phyloP scores from a whole-genome alignment of 2,329 filamentous ascomycete species.

The Cladosporium sp. region DNA sequence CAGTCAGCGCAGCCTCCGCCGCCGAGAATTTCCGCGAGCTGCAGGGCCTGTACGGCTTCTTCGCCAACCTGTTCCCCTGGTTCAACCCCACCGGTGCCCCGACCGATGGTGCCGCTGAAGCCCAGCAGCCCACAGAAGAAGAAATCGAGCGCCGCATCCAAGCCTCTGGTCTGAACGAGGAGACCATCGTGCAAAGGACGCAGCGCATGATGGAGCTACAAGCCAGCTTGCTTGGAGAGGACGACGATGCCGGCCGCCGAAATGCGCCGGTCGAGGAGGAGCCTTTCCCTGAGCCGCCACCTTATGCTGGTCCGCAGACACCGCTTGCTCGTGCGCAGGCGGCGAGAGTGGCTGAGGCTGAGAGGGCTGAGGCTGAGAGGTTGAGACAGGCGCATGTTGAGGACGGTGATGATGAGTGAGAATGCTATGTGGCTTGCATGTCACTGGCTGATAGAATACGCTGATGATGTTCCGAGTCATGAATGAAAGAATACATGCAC shows the following conservation, averaged over 20 bases:
- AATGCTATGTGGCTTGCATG: not conserved
- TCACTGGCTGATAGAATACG: not conserved
- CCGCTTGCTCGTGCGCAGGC: slow-evolving; percentile 14
- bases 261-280: not conserved
- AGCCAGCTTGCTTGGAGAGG: slow-evolving; percentile 30
- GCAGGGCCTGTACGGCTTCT: slow-evolving; percentile 34
- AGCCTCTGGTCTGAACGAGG: slow-evolving; percentile 31
- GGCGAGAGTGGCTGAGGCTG: slow-evolving; percentile 12
- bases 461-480: not conserved
- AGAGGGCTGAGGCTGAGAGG: slow-evolving; percentile 15
- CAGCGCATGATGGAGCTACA: slow-evolving; percentile 34
- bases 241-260: not conserved
- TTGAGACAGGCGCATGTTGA: slow-evolving; percentile 14
- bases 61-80: slow-evolving; percentile 36
- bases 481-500: not conserved
- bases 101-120: slow-evolving; percentile 19
- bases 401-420: slow-evolving; percentile 14
- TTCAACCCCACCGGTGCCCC: slow-evolving; percentile 25
- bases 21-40: slow-evolving; percentile 33
- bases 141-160: slow-evolving; percentile 34
- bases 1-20: slow-evolving; percentile 10
- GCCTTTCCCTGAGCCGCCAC: slow-evolving; percentile 4
- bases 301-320: slow-evolving; percentile 2
- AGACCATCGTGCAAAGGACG: slow-evolving; percentile 32
- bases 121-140: slow-evolving; percentile 28